These are phyloP conservation scores for Macrocybe gigantea DNA, from an alignment of 768 basidiomycete species.

Conservation along the genomic window DNA sequence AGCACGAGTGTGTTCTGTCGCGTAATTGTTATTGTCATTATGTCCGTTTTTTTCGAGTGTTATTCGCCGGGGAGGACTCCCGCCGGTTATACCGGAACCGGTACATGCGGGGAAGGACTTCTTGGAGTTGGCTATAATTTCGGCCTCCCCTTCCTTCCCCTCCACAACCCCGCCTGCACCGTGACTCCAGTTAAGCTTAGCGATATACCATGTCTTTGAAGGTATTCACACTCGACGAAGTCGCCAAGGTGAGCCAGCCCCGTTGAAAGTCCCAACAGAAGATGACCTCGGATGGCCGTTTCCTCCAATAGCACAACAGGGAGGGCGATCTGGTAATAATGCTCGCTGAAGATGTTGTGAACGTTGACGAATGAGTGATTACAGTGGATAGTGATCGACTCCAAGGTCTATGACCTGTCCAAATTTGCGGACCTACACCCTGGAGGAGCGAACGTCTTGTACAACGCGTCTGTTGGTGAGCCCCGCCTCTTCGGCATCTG, in stretches of 20 bases:
- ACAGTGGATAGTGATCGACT: slow-evolving; percentile 79
- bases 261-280: too few relatives aligned
- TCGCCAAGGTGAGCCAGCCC: slow-evolving; percentile 49
- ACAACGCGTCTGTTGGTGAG: slow-evolving; percentile 61
- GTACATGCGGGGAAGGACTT: too few relatives aligned
- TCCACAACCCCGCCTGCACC: background rate
- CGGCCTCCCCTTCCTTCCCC: too few relatives aligned
- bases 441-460: slow-evolving; percentile 71
- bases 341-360: slow-evolving; percentile 12
- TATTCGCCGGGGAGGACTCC: too few relatives aligned
- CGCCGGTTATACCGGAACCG: too few relatives aligned
- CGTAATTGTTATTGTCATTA: too few relatives aligned
- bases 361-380: background rate
- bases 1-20: too few relatives aligned
- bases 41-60: too few relatives aligned
- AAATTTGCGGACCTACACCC: slow-evolving; percentile 84
- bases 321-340: slow-evolving; percentile 65
- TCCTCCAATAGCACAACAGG: slow-evolving; percentile 67
- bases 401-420: slow-evolving; percentile 77
- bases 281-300: background rate
- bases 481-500: background rate
- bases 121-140: too few relatives aligned
- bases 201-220: slow-evolving; percentile 13
- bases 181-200: background rate
- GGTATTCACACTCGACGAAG: slow-evolving; percentile 52